These are phyloP conservation scores for Potentilla sterilis DNA, from an alignment of 306 rosid species.

Conservation along the genomic window DNA sequence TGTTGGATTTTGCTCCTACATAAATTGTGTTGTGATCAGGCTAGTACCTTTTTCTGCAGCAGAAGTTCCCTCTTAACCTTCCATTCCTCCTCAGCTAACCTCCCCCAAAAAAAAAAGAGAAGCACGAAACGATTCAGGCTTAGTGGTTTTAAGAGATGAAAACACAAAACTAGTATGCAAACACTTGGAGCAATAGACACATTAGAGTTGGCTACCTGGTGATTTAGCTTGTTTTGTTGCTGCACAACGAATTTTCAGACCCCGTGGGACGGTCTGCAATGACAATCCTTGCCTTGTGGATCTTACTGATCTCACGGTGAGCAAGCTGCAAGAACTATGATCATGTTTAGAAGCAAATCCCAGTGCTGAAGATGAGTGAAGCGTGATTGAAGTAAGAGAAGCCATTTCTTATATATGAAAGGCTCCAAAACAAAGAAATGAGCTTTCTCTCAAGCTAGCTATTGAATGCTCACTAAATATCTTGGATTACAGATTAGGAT, in stretches of 20 bases:
- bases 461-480: not conserved
- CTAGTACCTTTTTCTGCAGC: slow-evolving; percentile 62
- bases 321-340: slow-evolving; percentile 37
- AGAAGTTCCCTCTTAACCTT: slow-evolving; percentile 71
- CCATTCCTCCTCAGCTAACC: slow-evolving; percentile 96
- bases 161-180: not conserved
- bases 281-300: slow-evolving; percentile 32
- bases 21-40: not conserved
- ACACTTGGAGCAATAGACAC: slow-evolving; percentile 12
- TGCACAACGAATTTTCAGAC: slow-evolving; percentile 55
- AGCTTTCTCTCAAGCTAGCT: not conserved
- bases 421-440: slow-evolving; percentile 21
- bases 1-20: not conserved
- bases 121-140: slow-evolving; percentile 24
- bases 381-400: slow-evolving; percentile 50
- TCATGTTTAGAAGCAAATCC: slow-evolving; percentile 47
- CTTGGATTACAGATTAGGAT: not conserved
- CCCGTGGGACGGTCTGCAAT: slow-evolving; percentile 36
- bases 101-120: slow-evolving; percentile 37
- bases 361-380: slow-evolving; percentile 43
- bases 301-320: slow-evolving; percentile 38
- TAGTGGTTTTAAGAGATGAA: not conserved
- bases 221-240: slow-evolving; percentile 83
- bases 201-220: slow-evolving; percentile 56
- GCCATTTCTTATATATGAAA: slow-evolving; percentile 43